Conservation (phyloP, 108 stramenopile species). For the Cyclotella baltica region DNA sequence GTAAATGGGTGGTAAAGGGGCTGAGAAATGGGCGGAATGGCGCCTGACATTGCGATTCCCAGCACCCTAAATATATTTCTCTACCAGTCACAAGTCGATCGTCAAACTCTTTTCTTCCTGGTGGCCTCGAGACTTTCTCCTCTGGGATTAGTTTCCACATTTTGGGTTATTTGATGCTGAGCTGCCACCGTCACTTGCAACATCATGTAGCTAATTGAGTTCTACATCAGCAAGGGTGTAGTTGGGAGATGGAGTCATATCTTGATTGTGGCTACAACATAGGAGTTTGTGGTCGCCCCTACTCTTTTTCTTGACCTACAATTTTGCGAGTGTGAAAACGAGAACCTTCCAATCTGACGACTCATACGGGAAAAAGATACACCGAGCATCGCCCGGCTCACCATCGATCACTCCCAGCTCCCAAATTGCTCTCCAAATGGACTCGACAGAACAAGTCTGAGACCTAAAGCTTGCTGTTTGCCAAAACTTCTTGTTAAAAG, state of each 20-base stretch:
- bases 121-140: slow-evolving; percentile 41
- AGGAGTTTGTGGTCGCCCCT: slow-evolving; percentile 29
- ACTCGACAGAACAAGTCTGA: too few species aligned
- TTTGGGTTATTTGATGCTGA: slow-evolving; percentile 27
- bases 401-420: slow-evolving; percentile 1
- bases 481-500: too few species aligned
- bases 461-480: background rate
- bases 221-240: background rate
- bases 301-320: slow-evolving; percentile 25
- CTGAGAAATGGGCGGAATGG: too few species aligned
- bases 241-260: background rate
- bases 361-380: slow-evolving; percentile 41
- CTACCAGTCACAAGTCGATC: too few species aligned
- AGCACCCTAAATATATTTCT: too few species aligned
- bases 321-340: slow-evolving; percentile 42
- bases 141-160: slow-evolving; percentile 54
- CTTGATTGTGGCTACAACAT: slow-evolving; percentile 37
- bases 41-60: too few species aligned
- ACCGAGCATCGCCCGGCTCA: slow-evolving; percentile 20
- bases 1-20: too few species aligned
- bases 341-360: slow-evolving; percentile 39
- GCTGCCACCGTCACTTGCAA: slow-evolving; percentile 41
- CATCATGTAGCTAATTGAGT: slow-evolving; percentile 22
- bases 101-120: slow-evolving; percentile 51
- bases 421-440: background rate